These are phyloP conservation scores for Bruguiera gymnorhiza DNA, from an alignment of 345 rosid genomes.

Conservation along the genomic window DNA sequence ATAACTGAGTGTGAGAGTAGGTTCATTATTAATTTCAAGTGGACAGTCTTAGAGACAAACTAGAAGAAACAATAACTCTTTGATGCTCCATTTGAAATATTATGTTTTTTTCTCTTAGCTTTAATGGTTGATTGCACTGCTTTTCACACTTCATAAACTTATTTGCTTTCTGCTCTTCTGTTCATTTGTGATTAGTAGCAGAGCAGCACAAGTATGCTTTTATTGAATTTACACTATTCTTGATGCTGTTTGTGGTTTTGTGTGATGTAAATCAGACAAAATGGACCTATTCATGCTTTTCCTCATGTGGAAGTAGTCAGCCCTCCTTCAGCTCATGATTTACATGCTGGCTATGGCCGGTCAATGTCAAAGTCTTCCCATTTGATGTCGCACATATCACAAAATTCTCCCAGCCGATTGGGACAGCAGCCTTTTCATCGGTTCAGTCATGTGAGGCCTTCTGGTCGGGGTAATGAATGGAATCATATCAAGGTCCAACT, in stretches of 20 bases:
- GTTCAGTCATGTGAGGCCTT: constrained; percentile 51
- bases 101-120: not conserved
- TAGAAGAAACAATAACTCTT: not conserved
- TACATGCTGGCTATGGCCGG: constrained; percentile 55
- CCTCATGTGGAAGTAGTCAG: constrained; percentile 64
- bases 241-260: constrained; percentile 10
- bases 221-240: not conserved
- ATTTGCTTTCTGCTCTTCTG: too few relatives aligned
- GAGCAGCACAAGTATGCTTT: not conserved
- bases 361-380: constrained; percentile 55
- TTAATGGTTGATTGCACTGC: not conserved
- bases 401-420: constrained; percentile 87
- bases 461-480: constrained; percentile 60
- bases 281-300: constrained; percentile 54
- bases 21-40: not conserved
- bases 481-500: constrained; percentile 62
- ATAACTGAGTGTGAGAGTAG: too few relatives aligned
- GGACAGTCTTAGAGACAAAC: not conserved
- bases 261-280: constrained; percentile 48
- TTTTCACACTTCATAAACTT: too few relatives aligned
- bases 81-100: not conserved
- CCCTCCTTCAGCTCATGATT: constrained; percentile 62
- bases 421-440: constrained; percentile 73
- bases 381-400: constrained; percentile 50
- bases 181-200: too few relatives aligned